These are phyloP conservation scores for Omphalea diandra DNA, from an alignment of 441 rosid genomes.

Conservation along the genomic window DNA sequence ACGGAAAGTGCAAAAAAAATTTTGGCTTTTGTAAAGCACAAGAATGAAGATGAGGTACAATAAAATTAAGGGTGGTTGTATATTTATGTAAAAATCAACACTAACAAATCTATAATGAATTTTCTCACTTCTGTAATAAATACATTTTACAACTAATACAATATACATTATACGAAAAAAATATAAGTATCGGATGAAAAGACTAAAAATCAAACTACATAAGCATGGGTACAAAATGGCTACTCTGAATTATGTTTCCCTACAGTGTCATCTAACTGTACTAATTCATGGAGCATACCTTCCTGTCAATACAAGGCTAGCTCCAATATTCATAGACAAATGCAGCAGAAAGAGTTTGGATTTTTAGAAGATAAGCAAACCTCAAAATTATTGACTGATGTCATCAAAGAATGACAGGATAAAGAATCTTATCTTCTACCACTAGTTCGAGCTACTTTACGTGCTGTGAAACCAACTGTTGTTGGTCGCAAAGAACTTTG, in stretches of 20 bases:
- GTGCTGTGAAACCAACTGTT: conserved; percentile 78
- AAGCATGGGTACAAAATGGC: neutral
- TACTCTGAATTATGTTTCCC: conserved; percentile 19
- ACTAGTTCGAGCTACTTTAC: conserved; percentile 44
- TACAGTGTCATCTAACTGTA: neutral
- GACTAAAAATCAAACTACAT: no score
- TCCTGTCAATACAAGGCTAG: neutral
- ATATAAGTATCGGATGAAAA: neutral
- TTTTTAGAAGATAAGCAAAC: neutral
- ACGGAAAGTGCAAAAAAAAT: neutral
- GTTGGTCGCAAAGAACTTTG: conserved; percentile 63
- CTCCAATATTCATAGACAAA: neutral
- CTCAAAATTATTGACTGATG: conserved; percentile 3
- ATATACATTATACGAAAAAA: neutral
- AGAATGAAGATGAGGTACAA: neutral
- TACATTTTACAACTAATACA: neutral
- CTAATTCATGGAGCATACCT: neutral
- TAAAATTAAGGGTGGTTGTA: neutral
- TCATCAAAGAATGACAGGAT: neutral
- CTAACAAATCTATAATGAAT: conserved; percentile 10
- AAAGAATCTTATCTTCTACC: conserved; percentile 12
- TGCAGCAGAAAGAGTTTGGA: neutral
- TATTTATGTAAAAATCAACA: neutral
- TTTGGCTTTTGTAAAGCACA: neutral
- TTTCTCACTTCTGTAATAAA: conserved; percentile 11